phyloP scores from a whole-genome alignment of 805 yeast species.

The Candida boleticola region DNA sequence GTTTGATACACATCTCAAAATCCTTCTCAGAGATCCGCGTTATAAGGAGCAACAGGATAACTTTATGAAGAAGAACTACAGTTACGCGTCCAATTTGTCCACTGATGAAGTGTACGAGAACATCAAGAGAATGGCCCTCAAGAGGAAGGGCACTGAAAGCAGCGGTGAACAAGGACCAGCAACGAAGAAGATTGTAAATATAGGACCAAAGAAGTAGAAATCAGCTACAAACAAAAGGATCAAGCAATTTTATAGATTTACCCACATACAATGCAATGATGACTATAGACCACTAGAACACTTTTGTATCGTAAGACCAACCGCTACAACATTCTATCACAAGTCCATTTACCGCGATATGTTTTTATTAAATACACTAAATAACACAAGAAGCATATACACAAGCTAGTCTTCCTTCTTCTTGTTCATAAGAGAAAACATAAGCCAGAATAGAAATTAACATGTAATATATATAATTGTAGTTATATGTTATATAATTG shows the following conservation, averaged over 20 bases:
- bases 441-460: neutral
- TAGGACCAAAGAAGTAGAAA: constrained; percentile 9
- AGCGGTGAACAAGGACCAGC: constrained; percentile 4
- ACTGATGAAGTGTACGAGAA: constrained; percentile 62
- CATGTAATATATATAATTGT: constrained; percentile 3
- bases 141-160: constrained; percentile 14
- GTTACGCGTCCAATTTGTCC: constrained; percentile 45
- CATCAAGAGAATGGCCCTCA: constrained; percentile 47
- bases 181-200: constrained; percentile 18
- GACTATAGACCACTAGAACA: too few relatives aligned
- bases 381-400: too few relatives aligned
- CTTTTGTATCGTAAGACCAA: too few relatives aligned
- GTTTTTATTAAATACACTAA: too few relatives aligned
- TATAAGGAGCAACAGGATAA: constrained; percentile 67
- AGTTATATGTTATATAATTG: constrained; percentile 1
- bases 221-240: too few relatives aligned
- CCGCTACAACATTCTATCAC: too few relatives aligned
- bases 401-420: too few relatives aligned
- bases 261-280: too few relatives aligned
- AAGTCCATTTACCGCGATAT: too few relatives aligned
- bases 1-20: constrained; percentile 69
- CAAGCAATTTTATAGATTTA: too few relatives aligned
- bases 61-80: constrained; percentile 55
- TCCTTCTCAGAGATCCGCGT: constrained; percentile 72
- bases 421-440: too few relatives aligned